Conservation (phyloP, 805 yeast genomes). For the Schwanniomyces yamadae region DNA sequence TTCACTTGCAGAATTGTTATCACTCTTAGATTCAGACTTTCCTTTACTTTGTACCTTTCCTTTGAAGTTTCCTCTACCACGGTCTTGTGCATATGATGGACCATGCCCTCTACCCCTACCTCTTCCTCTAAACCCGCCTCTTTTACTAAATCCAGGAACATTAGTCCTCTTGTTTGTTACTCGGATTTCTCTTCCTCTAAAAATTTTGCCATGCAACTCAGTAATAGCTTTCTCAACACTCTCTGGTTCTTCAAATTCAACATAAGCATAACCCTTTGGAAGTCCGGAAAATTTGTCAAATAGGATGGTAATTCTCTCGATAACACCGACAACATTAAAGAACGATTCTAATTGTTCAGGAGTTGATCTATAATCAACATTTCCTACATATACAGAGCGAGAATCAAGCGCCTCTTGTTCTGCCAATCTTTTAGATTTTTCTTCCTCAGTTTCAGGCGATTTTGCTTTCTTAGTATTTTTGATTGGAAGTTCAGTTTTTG, state of each 20-base stretch:
- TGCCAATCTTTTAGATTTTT: constrained; percentile 29
- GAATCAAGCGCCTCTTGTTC: constrained; percentile 49
- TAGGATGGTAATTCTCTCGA: constrained; percentile 54
- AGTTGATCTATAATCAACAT: constrained; percentile 47
- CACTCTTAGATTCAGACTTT: no score
- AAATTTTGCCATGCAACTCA: constrained; percentile 37
- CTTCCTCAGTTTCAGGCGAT: constrained; percentile 22
- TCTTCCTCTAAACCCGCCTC: constrained; percentile 19
- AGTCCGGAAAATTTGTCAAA: constrained; percentile 44
- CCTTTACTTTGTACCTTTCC: constrained; percentile 31
- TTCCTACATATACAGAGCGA: constrained; percentile 55
- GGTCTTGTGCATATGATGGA: constrained; percentile 25
- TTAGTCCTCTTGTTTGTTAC: constrained; percentile 56
- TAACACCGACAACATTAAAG: constrained; percentile 44
- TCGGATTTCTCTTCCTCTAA: constrained; percentile 47
- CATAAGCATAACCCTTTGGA: constrained; percentile 62
- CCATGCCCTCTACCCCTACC: constrained; percentile 19
- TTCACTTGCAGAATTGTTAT: no score
- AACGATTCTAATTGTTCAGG: constrained; percentile 51
- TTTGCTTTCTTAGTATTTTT: constrained; percentile 1
- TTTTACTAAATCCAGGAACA: constrained; percentile 43
- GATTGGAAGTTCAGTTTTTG: constrained; percentile 3
- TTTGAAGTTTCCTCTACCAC: constrained; percentile 37
- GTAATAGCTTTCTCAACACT: constrained; percentile 48
- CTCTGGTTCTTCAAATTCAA: constrained; percentile 49